These are phyloP conservation scores for Stentor coeruleus DNA, from an alignment of 73 alveolate genomes.

Conservation along the genomic window DNA sequence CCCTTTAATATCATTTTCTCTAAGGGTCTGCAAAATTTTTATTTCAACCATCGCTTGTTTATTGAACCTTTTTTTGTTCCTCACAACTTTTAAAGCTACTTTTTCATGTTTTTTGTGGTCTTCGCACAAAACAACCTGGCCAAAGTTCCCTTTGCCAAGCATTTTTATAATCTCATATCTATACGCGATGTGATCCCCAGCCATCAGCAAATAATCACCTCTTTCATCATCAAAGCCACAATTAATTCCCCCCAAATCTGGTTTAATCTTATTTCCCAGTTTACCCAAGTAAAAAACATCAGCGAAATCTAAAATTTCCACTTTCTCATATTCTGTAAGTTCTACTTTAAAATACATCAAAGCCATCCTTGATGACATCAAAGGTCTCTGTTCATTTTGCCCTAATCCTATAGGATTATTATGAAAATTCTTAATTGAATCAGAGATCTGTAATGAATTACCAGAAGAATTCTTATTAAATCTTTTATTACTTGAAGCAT, in stretches of 20 bases:
- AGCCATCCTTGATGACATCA: constrained; percentile 23
- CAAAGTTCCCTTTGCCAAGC: constrained; percentile 93
- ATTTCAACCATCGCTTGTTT: constrained; percentile 77
- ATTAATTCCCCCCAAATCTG: constrained; percentile 28
- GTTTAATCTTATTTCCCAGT: neutral
- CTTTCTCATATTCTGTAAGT: constrained; percentile 32
- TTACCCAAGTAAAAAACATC: constrained; percentile 28
- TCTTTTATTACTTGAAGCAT: no score
- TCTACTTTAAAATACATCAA: neutral
- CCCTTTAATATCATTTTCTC: constrained; percentile 39
- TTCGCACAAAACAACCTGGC: constrained; percentile 71
- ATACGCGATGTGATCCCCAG: constrained; percentile 78
- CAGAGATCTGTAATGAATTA: no score
- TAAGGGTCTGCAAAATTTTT: constrained; percentile 57
- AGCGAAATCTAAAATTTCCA: constrained; percentile 30
- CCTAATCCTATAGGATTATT: no score
- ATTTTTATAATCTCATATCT: constrained; percentile 78
- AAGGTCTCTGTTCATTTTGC: no score
- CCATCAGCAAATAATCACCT: constrained; percentile 65
- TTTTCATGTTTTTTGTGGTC: constrained; percentile 71
- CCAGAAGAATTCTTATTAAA: no score
- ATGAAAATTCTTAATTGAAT: no score
- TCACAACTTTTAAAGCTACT: constrained; percentile 81
- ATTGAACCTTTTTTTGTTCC: constrained; percentile 57
- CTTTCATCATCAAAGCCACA: constrained; percentile 86